These are phyloP conservation scores for Aphanomyces invadans DNA, from an alignment of 352 stramenopile species.

Conservation along the genomic window DNA sequence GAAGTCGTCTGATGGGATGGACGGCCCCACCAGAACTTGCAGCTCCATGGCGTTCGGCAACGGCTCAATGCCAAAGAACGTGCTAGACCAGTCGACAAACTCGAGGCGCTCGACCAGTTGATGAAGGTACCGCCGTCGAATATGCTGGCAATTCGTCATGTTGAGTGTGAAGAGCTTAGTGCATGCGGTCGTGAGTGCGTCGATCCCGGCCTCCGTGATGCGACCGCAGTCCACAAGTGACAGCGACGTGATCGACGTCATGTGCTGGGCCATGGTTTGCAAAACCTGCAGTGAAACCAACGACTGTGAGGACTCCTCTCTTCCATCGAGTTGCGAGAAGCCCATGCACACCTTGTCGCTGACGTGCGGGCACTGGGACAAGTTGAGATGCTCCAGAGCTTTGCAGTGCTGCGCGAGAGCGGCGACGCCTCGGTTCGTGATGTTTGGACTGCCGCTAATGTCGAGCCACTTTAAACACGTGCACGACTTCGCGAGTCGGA, in stretches of 20 bases:
- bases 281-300: conserved; percentile 16
- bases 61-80: conserved; percentile 80
- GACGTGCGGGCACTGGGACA: conserved; percentile 70
- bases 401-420: conserved; percentile 50
- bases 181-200: conserved; percentile 46
- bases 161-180: conserved; percentile 80
- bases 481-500: conserved; percentile 43
- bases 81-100: conserved; percentile 76
- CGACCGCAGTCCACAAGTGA: conserved; percentile 56
- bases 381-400: conserved; percentile 53
- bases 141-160: conserved; percentile 62
- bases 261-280: conserved; percentile 28
- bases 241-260: conserved; percentile 37
- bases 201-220: conserved; percentile 68
- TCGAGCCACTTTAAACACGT: conserved; percentile 66
- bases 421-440: conserved; percentile 51
- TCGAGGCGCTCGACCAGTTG: conserved; percentile 54
- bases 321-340: background rate
- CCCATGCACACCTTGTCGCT: conserved; percentile 42
- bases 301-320: background rate
- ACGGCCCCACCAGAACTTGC: conserved; percentile 27
- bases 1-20: too few relatives aligned
- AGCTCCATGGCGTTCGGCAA: conserved; percentile 73
- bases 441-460: conserved; percentile 64
- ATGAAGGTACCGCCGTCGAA: conserved; percentile 69